phyloP scores from a whole-genome alignment of 805 yeast species.

The Pichia heedii region DNA sequence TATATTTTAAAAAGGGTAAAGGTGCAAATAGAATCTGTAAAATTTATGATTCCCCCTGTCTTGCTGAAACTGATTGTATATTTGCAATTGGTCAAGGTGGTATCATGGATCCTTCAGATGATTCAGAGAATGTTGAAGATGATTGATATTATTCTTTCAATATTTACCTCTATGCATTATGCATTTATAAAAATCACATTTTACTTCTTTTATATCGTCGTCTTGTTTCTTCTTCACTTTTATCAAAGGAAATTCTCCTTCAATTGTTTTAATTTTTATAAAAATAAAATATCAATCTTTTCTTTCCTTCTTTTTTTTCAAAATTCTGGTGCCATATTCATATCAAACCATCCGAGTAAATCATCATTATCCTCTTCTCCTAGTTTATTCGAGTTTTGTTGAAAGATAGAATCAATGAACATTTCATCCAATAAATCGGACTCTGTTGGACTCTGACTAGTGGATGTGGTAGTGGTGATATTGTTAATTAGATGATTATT shows the following conservation, averaged over 20 bases:
- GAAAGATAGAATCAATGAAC: conserved; percentile 49
- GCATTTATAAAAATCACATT: neutral
- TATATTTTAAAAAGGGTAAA: conserved; percentile 82
- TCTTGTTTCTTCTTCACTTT: too few relatives aligned
- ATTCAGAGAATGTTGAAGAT: conserved; percentile 39
- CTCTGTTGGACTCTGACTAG: conserved; percentile 17
- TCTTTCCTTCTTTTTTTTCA: conserved; percentile 12
- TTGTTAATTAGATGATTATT: neutral
- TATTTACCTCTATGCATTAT: neutral
- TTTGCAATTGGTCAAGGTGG: conserved; percentile 97
- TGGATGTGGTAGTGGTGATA: conserved; percentile 4
- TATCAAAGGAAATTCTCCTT: too few relatives aligned
- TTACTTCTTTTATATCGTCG: neutral
- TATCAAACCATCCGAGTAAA: conserved; percentile 89
- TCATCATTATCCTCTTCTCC: conserved; percentile 87
- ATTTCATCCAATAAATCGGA: conserved; percentile 20
- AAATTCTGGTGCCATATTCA: conserved; percentile 60
- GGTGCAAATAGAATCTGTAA: conserved; percentile 91
- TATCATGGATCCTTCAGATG: conserved; percentile 78
- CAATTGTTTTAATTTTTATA: too few relatives aligned
- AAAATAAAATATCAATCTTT: neutral
- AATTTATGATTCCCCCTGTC: conserved; percentile 91
- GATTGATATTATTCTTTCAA: conserved; percentile 21
- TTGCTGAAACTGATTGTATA: conserved; percentile 91
- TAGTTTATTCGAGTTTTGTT: conserved; percentile 75